Conservation (phyloP, 2,329 filamentous ascomycete species). For the Lecanosticta acicola region DNA sequence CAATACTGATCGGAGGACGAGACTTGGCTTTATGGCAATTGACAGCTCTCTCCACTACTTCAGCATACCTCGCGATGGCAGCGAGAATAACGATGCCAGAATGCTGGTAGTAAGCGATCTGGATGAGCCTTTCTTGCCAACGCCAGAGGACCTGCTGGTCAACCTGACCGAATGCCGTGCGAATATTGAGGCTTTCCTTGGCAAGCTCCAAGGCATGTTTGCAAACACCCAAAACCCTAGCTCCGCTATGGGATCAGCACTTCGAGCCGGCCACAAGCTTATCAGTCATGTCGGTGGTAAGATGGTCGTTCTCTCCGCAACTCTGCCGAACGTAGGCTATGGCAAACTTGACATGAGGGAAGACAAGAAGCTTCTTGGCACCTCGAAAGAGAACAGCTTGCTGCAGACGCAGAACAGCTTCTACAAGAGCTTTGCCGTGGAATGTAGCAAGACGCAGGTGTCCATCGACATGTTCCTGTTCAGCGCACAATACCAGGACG, state of each 20-base stretch:
- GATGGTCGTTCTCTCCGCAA: conserved; percentile 84
- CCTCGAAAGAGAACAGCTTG: conserved; percentile 80
- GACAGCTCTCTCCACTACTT: conserved; percentile 96
- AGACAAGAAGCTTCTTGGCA: conserved; percentile 92
- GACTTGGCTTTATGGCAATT: conserved; percentile 90
- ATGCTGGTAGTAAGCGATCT: conserved; percentile 95
- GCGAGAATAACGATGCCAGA: conserved; percentile 75
- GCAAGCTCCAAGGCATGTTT: conserved; percentile 93
- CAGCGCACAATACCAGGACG: conserved; percentile 93
- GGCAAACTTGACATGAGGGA: conserved; percentile 90
- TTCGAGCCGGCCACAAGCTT: conserved; percentile 89
- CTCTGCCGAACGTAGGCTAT: conserved; percentile 80
- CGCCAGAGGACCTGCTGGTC: conserved; percentile 84
- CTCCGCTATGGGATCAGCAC: conserved; percentile 91
- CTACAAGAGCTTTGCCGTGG: conserved; percentile 98
- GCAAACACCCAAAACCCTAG: conserved; percentile 82
- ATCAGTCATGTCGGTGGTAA: conserved; percentile 93
- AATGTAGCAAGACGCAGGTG: conserved; percentile 98
- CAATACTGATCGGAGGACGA: conserved; percentile 89
- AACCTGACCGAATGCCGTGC: conserved; percentile 81
- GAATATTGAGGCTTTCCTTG: conserved; percentile 86
- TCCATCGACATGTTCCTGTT: conserved; percentile 98
- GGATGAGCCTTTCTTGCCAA: conserved; percentile 92
- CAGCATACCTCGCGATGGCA: conserved; percentile 80
- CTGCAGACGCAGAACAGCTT: conserved; percentile 92